Percentiles rank a stretch among this genome's conserved stretches.
Evolutionary conservation across 495 filamentous ascomycete species (phyloP).

Genomic region (Penicillium lividum): DNA sequence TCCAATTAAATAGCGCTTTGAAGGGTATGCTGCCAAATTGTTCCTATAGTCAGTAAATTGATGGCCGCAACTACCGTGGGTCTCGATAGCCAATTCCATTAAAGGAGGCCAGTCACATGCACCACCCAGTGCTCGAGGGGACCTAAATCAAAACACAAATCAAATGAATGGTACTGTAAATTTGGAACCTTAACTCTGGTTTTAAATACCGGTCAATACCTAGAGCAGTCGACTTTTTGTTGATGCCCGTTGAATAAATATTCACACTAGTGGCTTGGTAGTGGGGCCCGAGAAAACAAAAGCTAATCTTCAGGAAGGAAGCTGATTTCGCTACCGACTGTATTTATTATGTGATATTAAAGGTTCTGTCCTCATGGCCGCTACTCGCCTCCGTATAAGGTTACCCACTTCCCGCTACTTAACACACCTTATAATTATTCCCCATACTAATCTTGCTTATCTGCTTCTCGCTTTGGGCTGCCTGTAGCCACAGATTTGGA

Average conservation of each 20-base stretch:
- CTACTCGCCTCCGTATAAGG: too few relatives aligned
- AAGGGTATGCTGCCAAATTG: background rate
- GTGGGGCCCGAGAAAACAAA: conserved; percentile 1
- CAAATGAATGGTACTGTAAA: background rate
- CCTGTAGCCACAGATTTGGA: too few relatives aligned
- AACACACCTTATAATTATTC: too few relatives aligned
- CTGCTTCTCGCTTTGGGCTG: too few relatives aligned
- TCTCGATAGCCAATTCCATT: background rate
- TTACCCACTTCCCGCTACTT: too few relatives aligned
- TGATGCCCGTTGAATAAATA: conserved; percentile 5
- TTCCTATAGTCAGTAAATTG: background rate
- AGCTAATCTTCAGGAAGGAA: conserved; percentile 3
- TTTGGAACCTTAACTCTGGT: background rate
- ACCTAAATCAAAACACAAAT: background rate
- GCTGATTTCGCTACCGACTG: conserved; percentile 15
- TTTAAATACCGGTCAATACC: conserved; percentile 7
- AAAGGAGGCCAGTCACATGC: background rate
- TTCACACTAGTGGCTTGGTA: conserved; percentile 7
- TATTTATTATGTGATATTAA: too few relatives aligned
- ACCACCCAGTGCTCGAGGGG: background rate
- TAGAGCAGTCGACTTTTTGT: background rate
- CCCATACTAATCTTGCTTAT: too few relatives aligned
- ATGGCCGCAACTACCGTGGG: background rate
- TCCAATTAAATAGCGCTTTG: background rate
- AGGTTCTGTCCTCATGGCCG: too few relatives aligned